Conservation (phyloP, 2,329 filamentous ascomycete species). For the Trichophyton verrucosum region DNA sequence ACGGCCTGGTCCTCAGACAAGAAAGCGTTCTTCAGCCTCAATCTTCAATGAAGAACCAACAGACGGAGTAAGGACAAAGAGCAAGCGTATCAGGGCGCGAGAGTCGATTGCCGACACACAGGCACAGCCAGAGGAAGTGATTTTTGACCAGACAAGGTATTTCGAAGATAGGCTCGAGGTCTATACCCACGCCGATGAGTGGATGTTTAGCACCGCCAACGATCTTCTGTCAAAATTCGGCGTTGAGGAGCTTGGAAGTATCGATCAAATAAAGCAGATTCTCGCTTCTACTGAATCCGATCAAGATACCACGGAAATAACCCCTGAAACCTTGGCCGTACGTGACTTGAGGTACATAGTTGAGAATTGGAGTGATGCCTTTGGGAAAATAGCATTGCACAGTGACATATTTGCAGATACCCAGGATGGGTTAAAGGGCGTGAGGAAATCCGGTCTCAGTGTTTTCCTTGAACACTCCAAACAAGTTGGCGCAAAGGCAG, state of each 20-base stretch:
- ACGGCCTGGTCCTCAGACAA: constrained; percentile 24
- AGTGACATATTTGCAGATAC: constrained; percentile 39
- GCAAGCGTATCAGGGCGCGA: constrained; percentile 48
- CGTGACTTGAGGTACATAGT: constrained; percentile 29
- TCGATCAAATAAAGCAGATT: constrained; percentile 27
- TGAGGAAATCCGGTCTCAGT: constrained; percentile 37
- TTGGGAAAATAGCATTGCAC: constrained; percentile 33
- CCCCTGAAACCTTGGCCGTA: constrained; percentile 5
- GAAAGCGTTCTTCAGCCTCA: constrained; percentile 50
- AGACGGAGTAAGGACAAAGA: constrained; percentile 46
- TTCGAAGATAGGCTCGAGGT: constrained; percentile 44
- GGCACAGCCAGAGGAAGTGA: constrained; percentile 34
- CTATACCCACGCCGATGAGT: constrained; percentile 45
- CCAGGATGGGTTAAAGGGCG: constrained; percentile 37
- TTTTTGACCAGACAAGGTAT: constrained; percentile 41
- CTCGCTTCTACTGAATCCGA: constrained; percentile 13
- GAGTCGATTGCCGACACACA: constrained; percentile 42
- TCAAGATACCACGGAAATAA: constrained; percentile 2
- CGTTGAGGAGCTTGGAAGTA: constrained; percentile 34
- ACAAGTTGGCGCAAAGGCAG: constrained; percentile 30
- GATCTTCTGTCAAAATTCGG: constrained; percentile 42
- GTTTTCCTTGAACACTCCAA: constrained; percentile 47
- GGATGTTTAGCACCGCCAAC: constrained; percentile 43
- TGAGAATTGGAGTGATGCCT: constrained; percentile 35
- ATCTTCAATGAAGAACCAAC: constrained; percentile 46